phyloP scores from a whole-genome alignment of 164 flowering plant species.

The Umbilicus rupestris region DNA sequence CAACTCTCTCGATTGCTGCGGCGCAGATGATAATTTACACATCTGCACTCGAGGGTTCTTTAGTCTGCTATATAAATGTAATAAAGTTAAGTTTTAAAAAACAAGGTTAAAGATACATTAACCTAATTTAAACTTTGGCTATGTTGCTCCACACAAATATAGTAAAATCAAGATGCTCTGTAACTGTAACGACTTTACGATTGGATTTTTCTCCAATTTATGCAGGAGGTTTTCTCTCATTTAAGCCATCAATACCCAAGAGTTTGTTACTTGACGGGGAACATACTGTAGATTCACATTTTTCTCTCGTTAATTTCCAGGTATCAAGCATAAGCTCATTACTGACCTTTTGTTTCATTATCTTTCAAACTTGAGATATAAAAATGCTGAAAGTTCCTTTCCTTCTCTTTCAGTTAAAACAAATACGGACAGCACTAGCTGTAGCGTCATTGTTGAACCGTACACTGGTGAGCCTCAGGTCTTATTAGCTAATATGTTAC shows the following conservation, averaged over 20 bases:
- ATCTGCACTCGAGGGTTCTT: no score
- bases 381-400: conserved; percentile 1
- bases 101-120: no score
- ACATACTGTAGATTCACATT: conserved; percentile 73
- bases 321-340: conserved; percentile 30
- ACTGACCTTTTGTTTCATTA: conserved; percentile 2
- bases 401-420: conserved; percentile 58
- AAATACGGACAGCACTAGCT: conserved; percentile 89
- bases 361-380: background rate
- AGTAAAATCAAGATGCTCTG: background rate
- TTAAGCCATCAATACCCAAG: conserved; percentile 84
- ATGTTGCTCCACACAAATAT: background rate
- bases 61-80: no score
- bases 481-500: background rate
- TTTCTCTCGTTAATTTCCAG: conserved; percentile 75
- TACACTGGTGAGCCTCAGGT: conserved; percentile 60
- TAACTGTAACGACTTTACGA: background rate
- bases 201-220: conserved; percentile 1
- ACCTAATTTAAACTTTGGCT: no score
- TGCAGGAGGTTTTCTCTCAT: conserved; percentile 94
- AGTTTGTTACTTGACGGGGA: conserved; percentile 72
- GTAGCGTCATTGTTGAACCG: conserved; percentile 77
- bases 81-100: no score
- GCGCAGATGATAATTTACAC: background rate
- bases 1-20: background rate